These are phyloP conservation scores for Aspergillus sp. DNA, from an alignment of 2,329 filamentous ascomycete genomes.

Conservation along the genomic window DNA sequence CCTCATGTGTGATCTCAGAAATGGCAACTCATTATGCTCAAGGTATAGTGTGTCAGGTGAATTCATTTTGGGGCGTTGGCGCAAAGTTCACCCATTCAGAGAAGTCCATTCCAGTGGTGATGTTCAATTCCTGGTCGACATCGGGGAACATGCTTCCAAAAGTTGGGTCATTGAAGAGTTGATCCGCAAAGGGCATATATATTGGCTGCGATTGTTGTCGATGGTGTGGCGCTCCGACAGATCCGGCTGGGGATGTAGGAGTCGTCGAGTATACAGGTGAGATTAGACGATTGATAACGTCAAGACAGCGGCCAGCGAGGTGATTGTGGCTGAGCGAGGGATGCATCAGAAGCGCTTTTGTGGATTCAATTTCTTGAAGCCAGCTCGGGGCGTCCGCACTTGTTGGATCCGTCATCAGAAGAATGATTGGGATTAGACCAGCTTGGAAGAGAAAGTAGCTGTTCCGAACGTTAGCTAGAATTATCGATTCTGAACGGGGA, in stretches of 20 bases:
- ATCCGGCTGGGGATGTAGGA: slow-evolving; percentile 20
- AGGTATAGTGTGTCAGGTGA: slow-evolving; percentile 15
- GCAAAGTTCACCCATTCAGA: slow-evolving; percentile 47
- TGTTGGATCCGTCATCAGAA: slow-evolving; percentile 48
- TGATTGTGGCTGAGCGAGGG: slow-evolving; percentile 45
- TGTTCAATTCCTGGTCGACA: slow-evolving; percentile 37
- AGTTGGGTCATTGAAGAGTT: slow-evolving; percentile 40
- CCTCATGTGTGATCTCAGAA: neutral
- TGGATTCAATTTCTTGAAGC: slow-evolving; percentile 47
- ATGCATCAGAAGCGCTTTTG: slow-evolving; percentile 44
- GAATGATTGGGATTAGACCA: slow-evolving; percentile 49
- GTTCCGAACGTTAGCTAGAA: slow-evolving; percentile 1
- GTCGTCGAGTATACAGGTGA: slow-evolving; percentile 34
- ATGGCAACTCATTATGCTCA: neutral
- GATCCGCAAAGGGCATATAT: slow-evolving; percentile 43
- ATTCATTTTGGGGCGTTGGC: slow-evolving; percentile 29
- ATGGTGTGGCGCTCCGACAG: slow-evolving; percentile 18
- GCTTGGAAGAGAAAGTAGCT: slow-evolving; percentile 54
- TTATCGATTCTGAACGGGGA: slow-evolving; percentile 1
- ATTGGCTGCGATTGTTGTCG: slow-evolving; percentile 24
- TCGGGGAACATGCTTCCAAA: slow-evolving; percentile 43
- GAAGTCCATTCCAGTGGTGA: slow-evolving; percentile 40
- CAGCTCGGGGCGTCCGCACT: slow-evolving; percentile 41
- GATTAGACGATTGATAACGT: slow-evolving; percentile 45
- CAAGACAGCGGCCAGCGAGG: slow-evolving; percentile 44